Percentiles rank a stretch among this genome's conserved stretches.
phyloP scores from a whole-genome alignment of 2,329 filamentous ascomycete species.

The Botryotinia narcissicola region DNA sequence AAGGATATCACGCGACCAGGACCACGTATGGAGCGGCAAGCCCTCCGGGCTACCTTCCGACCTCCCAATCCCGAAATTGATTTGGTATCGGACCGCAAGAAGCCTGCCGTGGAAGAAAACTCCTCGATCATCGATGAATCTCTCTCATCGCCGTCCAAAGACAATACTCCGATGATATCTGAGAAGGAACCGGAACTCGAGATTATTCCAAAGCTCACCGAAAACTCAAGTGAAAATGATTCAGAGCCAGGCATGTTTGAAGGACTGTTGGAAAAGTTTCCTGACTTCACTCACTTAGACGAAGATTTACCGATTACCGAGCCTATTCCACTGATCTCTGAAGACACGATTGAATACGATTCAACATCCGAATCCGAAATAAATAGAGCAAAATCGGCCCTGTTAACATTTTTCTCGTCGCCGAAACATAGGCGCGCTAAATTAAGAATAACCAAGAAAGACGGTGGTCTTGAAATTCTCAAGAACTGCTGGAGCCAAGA shows the following conservation, averaged over 20 bases:
- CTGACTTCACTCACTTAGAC: background rate
- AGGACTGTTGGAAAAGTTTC: background rate
- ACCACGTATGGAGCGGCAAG: background rate
- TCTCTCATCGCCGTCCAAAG: background rate
- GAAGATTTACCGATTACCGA: background rate
- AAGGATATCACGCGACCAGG: background rate
- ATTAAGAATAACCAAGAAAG: background rate
- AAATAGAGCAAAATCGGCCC: background rate
- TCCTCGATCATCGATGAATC: background rate
- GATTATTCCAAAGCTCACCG: background rate
- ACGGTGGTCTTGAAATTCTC: background rate
- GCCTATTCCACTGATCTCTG: background rate
- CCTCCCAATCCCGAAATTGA: background rate
- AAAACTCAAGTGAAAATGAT: background rate
- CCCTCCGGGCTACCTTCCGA: background rate
- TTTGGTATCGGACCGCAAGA: background rate
- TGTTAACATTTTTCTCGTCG: background rate
- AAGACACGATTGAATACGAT: background rate
- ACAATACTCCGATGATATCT: background rate
- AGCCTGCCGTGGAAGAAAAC: background rate
- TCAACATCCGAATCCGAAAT: background rate
- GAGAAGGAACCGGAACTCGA: background rate
- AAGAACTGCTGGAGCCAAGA: background rate
- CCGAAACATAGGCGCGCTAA: background rate
- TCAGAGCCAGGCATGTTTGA: background rate